Percentiles rank a stretch among this genome's conserved stretches.
Conservation (phyloP, 192 early-diverging fungal species). For the Backusella parvicylindrica region DNA sequence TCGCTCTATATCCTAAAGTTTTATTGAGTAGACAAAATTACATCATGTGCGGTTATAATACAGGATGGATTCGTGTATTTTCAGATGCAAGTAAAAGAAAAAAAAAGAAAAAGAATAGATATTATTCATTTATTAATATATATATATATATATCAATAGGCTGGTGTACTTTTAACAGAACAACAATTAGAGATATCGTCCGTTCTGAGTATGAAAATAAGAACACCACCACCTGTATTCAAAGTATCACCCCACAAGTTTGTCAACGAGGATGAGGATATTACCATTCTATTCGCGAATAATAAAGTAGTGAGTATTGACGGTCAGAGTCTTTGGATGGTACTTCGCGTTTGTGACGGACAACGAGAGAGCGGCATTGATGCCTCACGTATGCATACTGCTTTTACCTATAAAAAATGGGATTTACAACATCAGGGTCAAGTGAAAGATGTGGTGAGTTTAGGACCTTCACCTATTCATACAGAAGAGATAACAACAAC, state of each 20-base stretch:
- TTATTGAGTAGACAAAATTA: slow-evolving; percentile 46
- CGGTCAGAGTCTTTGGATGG: slow-evolving; percentile 53
- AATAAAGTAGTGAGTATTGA: slow-evolving; percentile 54
- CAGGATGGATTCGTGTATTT: slow-evolving; percentile 53
- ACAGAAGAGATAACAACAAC: neutral
- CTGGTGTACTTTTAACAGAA: slow-evolving; percentile 41
- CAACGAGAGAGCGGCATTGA: slow-evolving; percentile 25
- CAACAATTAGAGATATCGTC: slow-evolving; percentile 47
- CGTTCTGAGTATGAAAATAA: slow-evolving; percentile 44
- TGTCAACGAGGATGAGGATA: slow-evolving; percentile 47
- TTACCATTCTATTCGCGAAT: slow-evolving; percentile 47
- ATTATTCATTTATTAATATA: neutral
- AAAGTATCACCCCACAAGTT: slow-evolving; percentile 19
- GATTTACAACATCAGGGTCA: slow-evolving; percentile 41
- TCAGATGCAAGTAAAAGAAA: slow-evolving; percentile 34
- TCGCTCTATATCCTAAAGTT: no score
- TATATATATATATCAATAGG: slow-evolving; percentile 19
- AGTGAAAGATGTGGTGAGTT: slow-evolving; percentile 42
- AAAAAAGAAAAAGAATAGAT: no score
- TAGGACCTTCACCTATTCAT: slow-evolving; percentile 26
- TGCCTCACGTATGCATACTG: slow-evolving; percentile 21
- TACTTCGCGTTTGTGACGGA: slow-evolving; percentile 47
- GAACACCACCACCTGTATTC: slow-evolving; percentile 31
- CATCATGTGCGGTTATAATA: slow-evolving; percentile 50
- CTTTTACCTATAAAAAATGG: slow-evolving; percentile 56